Evolutionary conservation across 129 eudicot species (phyloP).

Genomic region (Saussurea involucrata): DNA sequence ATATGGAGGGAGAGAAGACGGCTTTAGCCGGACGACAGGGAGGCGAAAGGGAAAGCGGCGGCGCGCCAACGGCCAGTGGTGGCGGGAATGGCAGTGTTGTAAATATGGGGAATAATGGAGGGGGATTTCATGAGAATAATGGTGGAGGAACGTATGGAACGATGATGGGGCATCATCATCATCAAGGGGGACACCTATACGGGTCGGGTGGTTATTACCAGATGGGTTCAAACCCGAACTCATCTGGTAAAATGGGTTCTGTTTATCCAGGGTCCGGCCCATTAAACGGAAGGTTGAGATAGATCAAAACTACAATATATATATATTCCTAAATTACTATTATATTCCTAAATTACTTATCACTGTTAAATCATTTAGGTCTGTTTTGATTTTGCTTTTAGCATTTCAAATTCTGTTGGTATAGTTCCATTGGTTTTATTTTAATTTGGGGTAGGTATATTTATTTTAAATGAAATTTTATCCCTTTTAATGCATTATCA

Average conservation of each 20-base stretch:
- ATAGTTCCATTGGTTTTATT: neutral
- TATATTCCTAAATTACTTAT: conserved; percentile 16
- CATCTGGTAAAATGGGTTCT: conserved; percentile 43
- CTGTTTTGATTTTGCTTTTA: neutral
- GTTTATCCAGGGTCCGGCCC: conserved; percentile 44
- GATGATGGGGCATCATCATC: conserved; percentile 38
- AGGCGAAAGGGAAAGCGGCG: conserved; percentile 19
- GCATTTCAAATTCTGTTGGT: neutral
- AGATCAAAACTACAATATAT: too few relatives aligned
- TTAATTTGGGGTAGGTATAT: conserved; percentile 7
- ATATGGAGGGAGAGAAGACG: conserved; percentile 63
- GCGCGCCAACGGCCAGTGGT: neutral
- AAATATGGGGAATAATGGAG: conserved; percentile 34
- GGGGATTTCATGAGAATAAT: conserved; percentile 28
- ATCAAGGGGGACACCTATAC: conserved; percentile 39
- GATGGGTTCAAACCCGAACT: conserved; percentile 30
- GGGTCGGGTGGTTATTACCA: conserved; percentile 49
- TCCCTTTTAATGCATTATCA: neutral
- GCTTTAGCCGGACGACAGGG: conserved; percentile 45
- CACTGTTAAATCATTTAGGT: neutral
- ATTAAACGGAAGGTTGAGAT: conserved; percentile 41
- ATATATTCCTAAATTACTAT: neutral
- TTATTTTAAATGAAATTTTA: neutral
- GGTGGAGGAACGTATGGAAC: conserved; percentile 30
- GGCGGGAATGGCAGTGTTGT: conserved; percentile 36